Evolutionary conservation across 306 rosid species (phyloP), one percentile per base, ranked within the genome.

Genomic region (Pachyrhizus erosus): DNA sequence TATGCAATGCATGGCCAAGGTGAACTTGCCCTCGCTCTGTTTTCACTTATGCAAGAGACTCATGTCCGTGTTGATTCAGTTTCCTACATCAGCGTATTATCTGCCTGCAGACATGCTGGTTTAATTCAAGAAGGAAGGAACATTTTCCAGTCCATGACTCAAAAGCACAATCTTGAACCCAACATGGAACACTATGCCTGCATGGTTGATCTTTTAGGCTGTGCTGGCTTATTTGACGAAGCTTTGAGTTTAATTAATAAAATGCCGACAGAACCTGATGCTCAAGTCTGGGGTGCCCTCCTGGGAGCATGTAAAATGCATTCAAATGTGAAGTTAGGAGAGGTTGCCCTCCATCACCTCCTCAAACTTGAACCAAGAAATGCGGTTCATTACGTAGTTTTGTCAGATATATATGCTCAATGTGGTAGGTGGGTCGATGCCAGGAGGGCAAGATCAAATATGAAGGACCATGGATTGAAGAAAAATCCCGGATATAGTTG

Each of bases 281-380:
- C 91, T 2, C 87, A 85, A 72, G 88, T 91, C 43, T 93, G 97
- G 97, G 97, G 97, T 18, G 95, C 96, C n/a, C 89, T 93, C 29
- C 62, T 93, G 65, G 93, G 96, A 77, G 92, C 90, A 5, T 89
- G 97, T 86, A 87, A 84, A 84, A 80, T 88, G 79, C 89, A 93
- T 87, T 93, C 90, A 11, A 91, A 93, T 81, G 83, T 82, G 39
- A 76, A 85, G 81, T 81, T 91, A 37, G 94, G 91, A 77, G 91
- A 93, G 86, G 65, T 88, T 86, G 87, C 89, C 46, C 82, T 88
- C 75, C 80, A 87, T 77, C 88, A 87, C 69, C 97, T 93, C 73
- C 87, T 78, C 66, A 79, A 85, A 76, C 88, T 87, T 82, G 97
- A 91, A 84, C 96, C 95, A 17, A 78, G 80, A 86, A 91, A 93